These are phyloP conservation scores for Lasiodiplodia hormozganensis DNA, from an alignment of 2,329 filamentous ascomycete genomes.

Conservation along the genomic window DNA sequence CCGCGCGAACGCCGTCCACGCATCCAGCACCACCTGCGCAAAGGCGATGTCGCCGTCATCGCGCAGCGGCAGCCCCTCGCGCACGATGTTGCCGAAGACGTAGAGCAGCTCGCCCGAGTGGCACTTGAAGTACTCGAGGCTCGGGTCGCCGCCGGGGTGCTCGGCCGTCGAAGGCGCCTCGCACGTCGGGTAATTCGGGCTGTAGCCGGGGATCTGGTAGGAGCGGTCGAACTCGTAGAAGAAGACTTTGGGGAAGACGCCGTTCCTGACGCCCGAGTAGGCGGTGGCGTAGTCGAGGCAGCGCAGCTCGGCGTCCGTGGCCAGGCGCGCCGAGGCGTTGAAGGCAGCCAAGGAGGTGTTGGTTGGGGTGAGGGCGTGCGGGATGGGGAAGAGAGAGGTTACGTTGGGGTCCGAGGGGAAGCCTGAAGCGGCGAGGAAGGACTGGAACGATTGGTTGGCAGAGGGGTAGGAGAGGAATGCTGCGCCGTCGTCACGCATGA, in stretches of 20 bases:
- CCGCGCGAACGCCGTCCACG: conserved; percentile 43
- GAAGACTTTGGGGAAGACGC: conserved; percentile 37
- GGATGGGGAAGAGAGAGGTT: conserved; percentile 35
- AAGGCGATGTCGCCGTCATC: conserved; percentile 43
- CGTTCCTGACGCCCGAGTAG: conserved; percentile 34
- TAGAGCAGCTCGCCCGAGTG: conserved; percentile 44
- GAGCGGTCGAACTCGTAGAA: conserved; percentile 43
- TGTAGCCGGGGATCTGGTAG: conserved; percentile 39
- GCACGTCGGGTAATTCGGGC: conserved; percentile 45
- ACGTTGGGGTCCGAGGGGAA: conserved; percentile 31
- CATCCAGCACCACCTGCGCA: conserved; percentile 41
- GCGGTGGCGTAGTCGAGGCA: conserved; percentile 42
- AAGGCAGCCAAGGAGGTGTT: conserved; percentile 46
- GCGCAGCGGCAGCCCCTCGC: conserved; percentile 42
- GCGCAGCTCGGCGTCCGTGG: conserved; percentile 42
- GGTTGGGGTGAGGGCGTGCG: conserved; percentile 23
- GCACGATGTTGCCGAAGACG: conserved; percentile 42
- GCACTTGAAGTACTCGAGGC: conserved; percentile 36
- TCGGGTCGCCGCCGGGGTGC: conserved; percentile 39
- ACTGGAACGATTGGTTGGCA: conserved; percentile 34
- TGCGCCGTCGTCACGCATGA: conserved; percentile 42
- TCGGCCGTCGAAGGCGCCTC: conserved; percentile 36
- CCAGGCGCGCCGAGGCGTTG: conserved; percentile 41
- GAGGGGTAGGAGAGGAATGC: conserved; percentile 41
- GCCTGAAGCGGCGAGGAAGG: conserved; percentile 33